These are phyloP conservation scores for Xerocomus tenax DNA, from an alignment of 1,284 basidiomycete species.

Conservation along the genomic window DNA sequence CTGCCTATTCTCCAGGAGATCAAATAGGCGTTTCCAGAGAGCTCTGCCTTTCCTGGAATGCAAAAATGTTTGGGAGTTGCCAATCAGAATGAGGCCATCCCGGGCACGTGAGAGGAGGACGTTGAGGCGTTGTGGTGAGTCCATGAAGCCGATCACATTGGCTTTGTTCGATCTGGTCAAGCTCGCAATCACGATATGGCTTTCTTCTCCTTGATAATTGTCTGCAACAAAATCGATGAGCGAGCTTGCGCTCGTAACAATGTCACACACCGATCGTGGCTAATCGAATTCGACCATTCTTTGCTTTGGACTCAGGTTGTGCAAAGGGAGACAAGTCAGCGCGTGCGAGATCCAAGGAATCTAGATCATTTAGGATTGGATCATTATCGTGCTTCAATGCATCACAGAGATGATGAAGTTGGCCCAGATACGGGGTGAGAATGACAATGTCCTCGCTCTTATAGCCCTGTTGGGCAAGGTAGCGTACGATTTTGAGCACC, in stretches of 20 bases:
- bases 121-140: conserved; percentile 53
- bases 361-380: conserved; percentile 53
- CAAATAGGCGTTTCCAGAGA: conserved; percentile 44
- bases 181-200: conserved; percentile 53
- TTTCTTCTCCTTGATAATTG: conserved; percentile 63
- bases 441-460: conserved; percentile 49
- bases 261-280: conserved; percentile 48
- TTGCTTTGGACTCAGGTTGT: neutral
- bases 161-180: conserved; percentile 49
- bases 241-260: neutral
- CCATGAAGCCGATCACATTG: conserved; percentile 59
- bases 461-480: conserved; percentile 59
- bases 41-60: conserved; percentile 44
- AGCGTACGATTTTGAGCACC: conserved; percentile 56
- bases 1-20: conserved; percentile 33
- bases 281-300: conserved; percentile 34
- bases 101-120: conserved; percentile 58
- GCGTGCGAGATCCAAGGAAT: conserved; percentile 32
- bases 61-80: conserved; percentile 50
- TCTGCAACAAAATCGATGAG: conserved; percentile 30
- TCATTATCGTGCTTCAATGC: conserved; percentile 43
- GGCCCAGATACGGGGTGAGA: conserved; percentile 60
- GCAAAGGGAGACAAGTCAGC: neutral
- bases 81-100: conserved; percentile 54
- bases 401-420: conserved; percentile 42